Base-by-base conservation (phyloP, 2,329 filamentous ascomycete species). In the Davidsoniella neocaledoniae region DNA sequence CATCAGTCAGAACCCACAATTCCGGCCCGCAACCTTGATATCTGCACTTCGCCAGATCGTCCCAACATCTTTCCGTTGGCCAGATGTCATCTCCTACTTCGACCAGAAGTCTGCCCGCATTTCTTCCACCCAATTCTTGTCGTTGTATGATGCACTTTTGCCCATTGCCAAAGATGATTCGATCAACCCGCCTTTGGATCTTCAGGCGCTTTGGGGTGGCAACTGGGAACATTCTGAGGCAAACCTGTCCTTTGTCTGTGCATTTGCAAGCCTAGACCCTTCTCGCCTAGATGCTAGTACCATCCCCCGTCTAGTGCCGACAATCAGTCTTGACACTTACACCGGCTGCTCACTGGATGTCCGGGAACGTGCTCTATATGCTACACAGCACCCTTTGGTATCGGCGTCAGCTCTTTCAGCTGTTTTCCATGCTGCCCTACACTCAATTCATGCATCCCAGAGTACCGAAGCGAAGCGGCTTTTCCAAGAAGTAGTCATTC, bases 181-280 rank as follows among this genome's bases (percentile, higher is more conserved):
- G 44, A 67, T 73, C 14, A 68, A 69, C 23, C 54, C 63, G 2
- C 61, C 58, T 21, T 79, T 96, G 57, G 86, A 95, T 60, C 82
- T 98, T 42, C 87, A 95, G 62, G 74, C 73, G 38, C 69, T 98
- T 19, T 96, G 91, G 88, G 88, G 88, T 52, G 88, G 88, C 58
- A 70, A 77, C 54, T 98, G 93, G 90, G 78, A 81, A 54, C 77
- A 93, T 56, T 76, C 83, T 12, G 80, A 94, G 54, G 86, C 91
- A 0, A 90, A 96, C 56, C 69, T 98, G 36, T 93, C 88, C n/a
- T 95, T 96, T 61, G 77, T 96, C 49, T 82, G 83, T 55, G 87
- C 87, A 16, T 95, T 90, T 61, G 73, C 90, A 19, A 84, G 83
- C 3, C 74, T 88, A 51, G 76, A 75, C 10, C 74, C 81, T 0